Evolutionary conservation across 352 stramenopile species (phyloP).

Genomic region (Pythium myriotylum): DNA sequence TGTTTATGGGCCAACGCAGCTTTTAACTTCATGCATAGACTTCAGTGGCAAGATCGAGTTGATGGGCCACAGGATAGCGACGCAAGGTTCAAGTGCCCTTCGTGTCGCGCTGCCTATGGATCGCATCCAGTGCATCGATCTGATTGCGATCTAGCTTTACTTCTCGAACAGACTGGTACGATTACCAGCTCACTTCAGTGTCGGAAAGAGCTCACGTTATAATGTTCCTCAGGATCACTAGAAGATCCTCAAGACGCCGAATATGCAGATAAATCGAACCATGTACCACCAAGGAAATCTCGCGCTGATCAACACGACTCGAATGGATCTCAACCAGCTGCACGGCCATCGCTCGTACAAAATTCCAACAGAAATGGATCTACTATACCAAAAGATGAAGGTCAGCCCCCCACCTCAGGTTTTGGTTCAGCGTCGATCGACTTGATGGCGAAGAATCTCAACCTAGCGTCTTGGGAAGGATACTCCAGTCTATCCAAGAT

Average conservation of each 20-base stretch:
- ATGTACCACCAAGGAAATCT: constrained; percentile 3
- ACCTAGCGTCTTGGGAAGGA: constrained; percentile 64
- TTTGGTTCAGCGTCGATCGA: constrained; percentile 33
- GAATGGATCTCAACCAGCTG: background rate
- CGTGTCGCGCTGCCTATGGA: constrained; percentile 52
- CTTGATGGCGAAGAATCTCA: constrained; percentile 43
- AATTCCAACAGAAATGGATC: background rate
- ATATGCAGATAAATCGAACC: constrained; percentile 10
- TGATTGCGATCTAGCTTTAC: constrained; percentile 63
- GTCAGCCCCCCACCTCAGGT: background rate
- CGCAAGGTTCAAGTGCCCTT: constrained; percentile 43
- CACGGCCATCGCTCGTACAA: constrained; percentile 4
- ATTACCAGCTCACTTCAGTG: background rate
- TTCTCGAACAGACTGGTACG: constrained; percentile 50
- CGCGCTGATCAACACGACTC: background rate
- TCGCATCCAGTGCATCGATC: constrained; percentile 40
- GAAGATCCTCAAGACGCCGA: constrained; percentile 15
- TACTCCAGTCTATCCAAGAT: constrained; percentile 75
- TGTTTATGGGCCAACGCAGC: constrained; percentile 77
- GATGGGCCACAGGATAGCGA: constrained; percentile 11
- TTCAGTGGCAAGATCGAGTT: constrained; percentile 58
- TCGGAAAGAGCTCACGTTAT: background rate
- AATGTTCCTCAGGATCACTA: constrained; percentile 1
- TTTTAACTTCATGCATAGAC: constrained; percentile 67
- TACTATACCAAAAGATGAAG: background rate